Evolutionary conservation across 257 asterid species (phyloP).

Genomic region (Capsicum rhomboideum): DNA sequence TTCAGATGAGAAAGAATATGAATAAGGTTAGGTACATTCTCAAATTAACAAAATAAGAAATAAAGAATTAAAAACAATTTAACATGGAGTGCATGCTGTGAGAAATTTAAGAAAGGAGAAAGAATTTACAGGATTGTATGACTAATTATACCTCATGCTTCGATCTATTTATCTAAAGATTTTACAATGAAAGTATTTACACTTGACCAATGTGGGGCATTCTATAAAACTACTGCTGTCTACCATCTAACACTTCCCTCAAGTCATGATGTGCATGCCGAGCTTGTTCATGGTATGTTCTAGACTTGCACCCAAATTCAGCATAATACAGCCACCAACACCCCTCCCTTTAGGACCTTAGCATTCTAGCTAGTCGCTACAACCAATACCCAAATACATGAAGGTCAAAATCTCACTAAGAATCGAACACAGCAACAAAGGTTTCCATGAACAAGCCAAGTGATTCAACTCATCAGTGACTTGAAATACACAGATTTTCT

Average conservation of each 20-base stretch:
- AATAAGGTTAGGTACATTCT: neutral
- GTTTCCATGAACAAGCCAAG: neutral
- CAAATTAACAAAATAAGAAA: neutral
- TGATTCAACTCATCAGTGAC: neutral
- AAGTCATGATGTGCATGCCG: neutral
- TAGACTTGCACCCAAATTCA: neutral
- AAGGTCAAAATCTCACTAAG: neutral
- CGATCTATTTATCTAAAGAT: neutral
- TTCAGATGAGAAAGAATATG: neutral
- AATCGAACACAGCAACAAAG: neutral
- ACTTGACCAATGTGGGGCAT: neutral
- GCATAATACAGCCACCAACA: neutral
- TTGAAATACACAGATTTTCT: neutral
- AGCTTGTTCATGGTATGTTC: neutral
- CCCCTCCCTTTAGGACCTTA: neutral
- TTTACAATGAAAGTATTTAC: neutral
- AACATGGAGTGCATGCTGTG: neutral
- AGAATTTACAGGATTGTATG: neutral
- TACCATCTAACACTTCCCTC: neutral
- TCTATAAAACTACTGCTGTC: neutral
- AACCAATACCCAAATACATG: neutral
- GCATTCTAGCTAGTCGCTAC: neutral
- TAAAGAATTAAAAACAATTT: neutral
- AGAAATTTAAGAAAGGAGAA: neutral
- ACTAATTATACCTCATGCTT: neutral